Percentiles rank a stretch among this genome's conserved stretches.
phyloP scores from a whole-genome alignment of 768 basidiomycete genomes.

The Tremella mesenterica region DNA sequence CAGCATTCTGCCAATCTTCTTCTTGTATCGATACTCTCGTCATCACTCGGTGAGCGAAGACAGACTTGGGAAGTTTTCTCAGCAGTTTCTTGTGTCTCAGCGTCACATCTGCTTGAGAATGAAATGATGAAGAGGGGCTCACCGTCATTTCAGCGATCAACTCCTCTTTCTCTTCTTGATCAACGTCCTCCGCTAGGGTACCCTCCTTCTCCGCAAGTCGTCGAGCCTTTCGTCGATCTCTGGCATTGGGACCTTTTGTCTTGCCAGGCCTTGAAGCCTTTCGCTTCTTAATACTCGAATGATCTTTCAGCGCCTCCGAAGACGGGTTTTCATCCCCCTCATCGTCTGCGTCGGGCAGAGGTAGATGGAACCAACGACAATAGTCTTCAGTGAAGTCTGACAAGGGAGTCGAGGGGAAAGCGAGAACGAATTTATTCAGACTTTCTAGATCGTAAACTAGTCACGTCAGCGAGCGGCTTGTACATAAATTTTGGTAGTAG shows the following conservation, averaged over 20 bases:
- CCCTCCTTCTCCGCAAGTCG: constrained; percentile 30
- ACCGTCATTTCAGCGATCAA: constrained; percentile 60
- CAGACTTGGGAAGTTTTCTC: constrained; percentile 50
- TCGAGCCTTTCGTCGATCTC: constrained; percentile 28
- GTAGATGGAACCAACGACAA: constrained; percentile 55
- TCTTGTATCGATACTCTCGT: constrained; percentile 60
- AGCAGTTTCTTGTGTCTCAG: constrained; percentile 26
- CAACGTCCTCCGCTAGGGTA: constrained; percentile 29
- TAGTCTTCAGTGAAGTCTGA: constrained; percentile 59
- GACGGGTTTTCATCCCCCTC: constrained; percentile 43
- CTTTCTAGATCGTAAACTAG: constrained; percentile 52
- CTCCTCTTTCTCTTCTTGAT: constrained; percentile 51
- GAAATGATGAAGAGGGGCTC: too few relatives aligned
- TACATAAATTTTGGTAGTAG: neutral
- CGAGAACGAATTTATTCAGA: constrained; percentile 54
- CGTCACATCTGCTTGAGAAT: neutral
- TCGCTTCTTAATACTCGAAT: constrained; percentile 8
- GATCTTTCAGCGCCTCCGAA: neutral
- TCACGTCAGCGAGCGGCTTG: neutral
- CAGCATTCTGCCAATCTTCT: constrained; percentile 63
- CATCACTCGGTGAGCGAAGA: constrained; percentile 61
- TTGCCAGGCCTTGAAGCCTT: constrained; percentile 7
- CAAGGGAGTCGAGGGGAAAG: constrained; percentile 59
- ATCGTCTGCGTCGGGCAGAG: constrained; percentile 46
- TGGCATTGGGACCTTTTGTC: constrained; percentile 22